Evolutionary conservation across 2,329 filamentous ascomycete species (phyloP), one percentile per base, ranked within the genome.

Genomic region (Teratosphaeria destructans): DNA sequence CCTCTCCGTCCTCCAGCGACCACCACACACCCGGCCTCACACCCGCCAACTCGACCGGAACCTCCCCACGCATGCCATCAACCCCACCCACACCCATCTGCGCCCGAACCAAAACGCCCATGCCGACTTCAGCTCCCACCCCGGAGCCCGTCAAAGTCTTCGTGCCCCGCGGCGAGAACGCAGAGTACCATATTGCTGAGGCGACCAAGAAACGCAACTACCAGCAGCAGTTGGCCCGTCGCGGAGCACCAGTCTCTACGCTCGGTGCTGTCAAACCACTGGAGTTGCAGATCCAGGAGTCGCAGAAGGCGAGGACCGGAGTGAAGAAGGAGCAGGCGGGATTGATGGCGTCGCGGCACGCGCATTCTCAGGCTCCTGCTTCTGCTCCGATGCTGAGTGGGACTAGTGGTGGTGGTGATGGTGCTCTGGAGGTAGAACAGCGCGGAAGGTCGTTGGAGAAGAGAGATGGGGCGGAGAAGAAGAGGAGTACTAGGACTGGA

Each of bases 81-180:
- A 35, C 49, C 53, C 52, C 35, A 52, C 47, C 11, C 56, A 32
- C 32, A 34, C 53, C 16, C 27, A 43, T 19, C 52, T 3, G 39
- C n/a, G 54, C 55, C 54, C 43, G n/a, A 26, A 54, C 47, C 49
- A 29, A 53, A 19, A 29, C 49, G 47, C 34, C 19, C 34, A 16
- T 19, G 53, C 19, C 26, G 26, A 29, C 34, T 19, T 55, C 23
- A 19, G 19, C 27, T 32, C 53, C 26, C 14, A 19, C 14, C 39
- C 23, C 39, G 37, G 57, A 58, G 23, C 29, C 52, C 52, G 8
- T 14, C 53, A 65, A 61, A 57, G 62, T 70, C 60, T 71, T 71
- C 60, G 66, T 71, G 19, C 68, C 69, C 11, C 62, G 62, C 19
- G 67, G 69, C 59, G 69, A 71, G 47, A 68, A 67, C 10, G 61